Percentiles rank a stretch among this genome's conserved stretches.
These are phyloP conservation scores for Hypoxylon sp. DNA, from an alignment of 2,329 filamentous ascomycete species.

Conservation along the genomic window DNA sequence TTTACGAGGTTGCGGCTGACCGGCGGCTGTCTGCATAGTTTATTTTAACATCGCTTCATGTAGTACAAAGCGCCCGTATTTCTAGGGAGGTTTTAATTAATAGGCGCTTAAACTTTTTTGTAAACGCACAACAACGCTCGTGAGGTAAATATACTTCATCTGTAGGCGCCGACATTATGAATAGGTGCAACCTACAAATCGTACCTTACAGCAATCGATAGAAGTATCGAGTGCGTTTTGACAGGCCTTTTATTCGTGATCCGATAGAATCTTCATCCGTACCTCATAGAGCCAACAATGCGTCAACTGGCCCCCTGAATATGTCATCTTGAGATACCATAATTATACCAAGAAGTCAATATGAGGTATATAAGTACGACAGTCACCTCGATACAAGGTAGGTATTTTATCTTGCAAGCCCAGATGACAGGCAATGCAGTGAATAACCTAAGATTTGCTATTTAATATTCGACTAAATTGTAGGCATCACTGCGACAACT, in stretches of 20 bases:
- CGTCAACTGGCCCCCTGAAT: not conserved
- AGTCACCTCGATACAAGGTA: not conserved
- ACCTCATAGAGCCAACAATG: too few species aligned
- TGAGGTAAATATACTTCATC: not conserved
- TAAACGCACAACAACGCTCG: not conserved
- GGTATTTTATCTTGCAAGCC: not conserved
- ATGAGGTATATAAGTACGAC: not conserved
- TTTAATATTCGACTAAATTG: conserved; percentile 16
- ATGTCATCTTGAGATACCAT: not conserved
- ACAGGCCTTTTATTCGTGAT: not conserved
- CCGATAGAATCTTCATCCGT: not conserved
- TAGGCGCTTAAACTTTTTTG: not conserved
- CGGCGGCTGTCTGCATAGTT: not conserved
- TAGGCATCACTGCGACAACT: conserved; percentile 23
- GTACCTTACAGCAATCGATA: not conserved
- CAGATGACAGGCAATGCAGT: not conserved
- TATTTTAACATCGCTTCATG: not conserved
- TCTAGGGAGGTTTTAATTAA: not conserved
- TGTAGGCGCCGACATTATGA: not conserved
- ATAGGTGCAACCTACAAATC: not conserved
- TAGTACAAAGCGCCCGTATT: not conserved
- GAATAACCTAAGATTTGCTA: conserved; percentile 17
- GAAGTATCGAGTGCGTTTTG: not conserved
- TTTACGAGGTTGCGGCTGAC: not conserved
- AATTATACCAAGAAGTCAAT: not conserved